These are phyloP conservation scores for Syzygium jambos DNA, from an alignment of 345 rosid genomes.

Conservation along the genomic window DNA sequence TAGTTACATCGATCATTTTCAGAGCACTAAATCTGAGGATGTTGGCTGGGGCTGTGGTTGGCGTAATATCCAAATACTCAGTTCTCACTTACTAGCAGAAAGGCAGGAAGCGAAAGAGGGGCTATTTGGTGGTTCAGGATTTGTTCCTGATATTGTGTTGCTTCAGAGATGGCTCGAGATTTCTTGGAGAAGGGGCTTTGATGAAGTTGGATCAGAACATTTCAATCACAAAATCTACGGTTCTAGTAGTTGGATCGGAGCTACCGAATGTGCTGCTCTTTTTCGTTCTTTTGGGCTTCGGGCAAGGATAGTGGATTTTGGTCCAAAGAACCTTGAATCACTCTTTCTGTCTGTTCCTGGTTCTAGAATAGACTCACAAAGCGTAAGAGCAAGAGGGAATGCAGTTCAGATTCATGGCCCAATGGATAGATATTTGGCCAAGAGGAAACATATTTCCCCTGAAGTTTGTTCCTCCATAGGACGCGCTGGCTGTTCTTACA, in stretches of 20 bases:
- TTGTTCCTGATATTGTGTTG: constrained; percentile 64
- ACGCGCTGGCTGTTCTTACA: not conserved
- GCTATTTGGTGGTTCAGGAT: constrained; percentile 54
- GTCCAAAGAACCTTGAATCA: constrained; percentile 38
- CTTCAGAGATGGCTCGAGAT: constrained; percentile 79
- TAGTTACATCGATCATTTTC: constrained; percentile 59
- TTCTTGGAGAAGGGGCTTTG: constrained; percentile 76
- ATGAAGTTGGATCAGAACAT: constrained; percentile 48
- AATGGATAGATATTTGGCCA: constrained; percentile 52
- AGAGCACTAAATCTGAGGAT: constrained; percentile 35
- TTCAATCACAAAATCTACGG: constrained; percentile 44
- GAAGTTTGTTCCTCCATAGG: not conserved
- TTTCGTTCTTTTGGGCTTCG: constrained; percentile 66
- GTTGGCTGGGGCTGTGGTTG: constrained; percentile 88
- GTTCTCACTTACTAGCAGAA: constrained; percentile 48
- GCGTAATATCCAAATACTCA: constrained; percentile 73
- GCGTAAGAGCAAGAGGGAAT: constrained; percentile 8
- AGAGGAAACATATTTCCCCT: constrained; percentile 5
- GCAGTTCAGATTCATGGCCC: constrained; percentile 39
- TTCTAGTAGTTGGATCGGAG: constrained; percentile 48
- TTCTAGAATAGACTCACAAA: constrained; percentile 19
- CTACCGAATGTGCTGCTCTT: constrained; percentile 75
- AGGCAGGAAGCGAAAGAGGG: constrained; percentile 34
- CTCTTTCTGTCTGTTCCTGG: constrained; percentile 65
- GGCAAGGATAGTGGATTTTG: constrained; percentile 75